Conservation (phyloP, 805 yeast species). For the Maudiozyma turicensis region DNA sequence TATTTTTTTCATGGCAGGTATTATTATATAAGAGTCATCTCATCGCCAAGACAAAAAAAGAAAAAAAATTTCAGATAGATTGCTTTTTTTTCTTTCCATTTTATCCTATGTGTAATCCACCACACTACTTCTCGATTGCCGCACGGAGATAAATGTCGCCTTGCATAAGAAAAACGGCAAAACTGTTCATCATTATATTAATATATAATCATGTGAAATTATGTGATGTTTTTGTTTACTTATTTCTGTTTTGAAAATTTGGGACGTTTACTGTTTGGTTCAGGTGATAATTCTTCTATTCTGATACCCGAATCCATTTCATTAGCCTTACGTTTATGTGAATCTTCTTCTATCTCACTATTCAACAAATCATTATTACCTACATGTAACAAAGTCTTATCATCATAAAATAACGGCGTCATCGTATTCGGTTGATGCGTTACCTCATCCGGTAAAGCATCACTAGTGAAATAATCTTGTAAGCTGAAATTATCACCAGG, state of each 20-base stretch:
- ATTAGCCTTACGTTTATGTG: not conserved
- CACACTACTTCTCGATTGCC: no score
- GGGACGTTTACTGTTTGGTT: not conserved
- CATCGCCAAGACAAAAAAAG: not conserved
- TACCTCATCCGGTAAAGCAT: not conserved
- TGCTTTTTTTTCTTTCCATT: not conserved
- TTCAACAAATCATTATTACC: not conserved
- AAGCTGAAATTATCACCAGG: not conserved
- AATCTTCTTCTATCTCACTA: no score
- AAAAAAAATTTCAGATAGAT: no score
- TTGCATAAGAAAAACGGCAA: not conserved
- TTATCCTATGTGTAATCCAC: not conserved
- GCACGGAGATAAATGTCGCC: no score
- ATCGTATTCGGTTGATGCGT: not conserved
- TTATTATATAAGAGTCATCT: not conserved
- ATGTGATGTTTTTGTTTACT: not conserved
- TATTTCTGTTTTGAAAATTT: not conserved
- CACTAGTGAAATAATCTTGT: slow-evolving; percentile 5
- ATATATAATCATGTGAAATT: not conserved
- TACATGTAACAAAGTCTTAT: not conserved
- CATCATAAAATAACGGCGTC: slow-evolving; percentile 4
- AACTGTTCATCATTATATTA: not conserved
- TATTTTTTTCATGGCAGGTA: no score
- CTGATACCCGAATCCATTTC: not conserved
- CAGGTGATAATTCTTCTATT: slow-evolving; percentile 1